Evolutionary conservation across 2,329 filamentous ascomycete genomes (phyloP), one percentile per base, ranked within the genome.

Genomic region (Scolecobasidium constrictum): DNA sequence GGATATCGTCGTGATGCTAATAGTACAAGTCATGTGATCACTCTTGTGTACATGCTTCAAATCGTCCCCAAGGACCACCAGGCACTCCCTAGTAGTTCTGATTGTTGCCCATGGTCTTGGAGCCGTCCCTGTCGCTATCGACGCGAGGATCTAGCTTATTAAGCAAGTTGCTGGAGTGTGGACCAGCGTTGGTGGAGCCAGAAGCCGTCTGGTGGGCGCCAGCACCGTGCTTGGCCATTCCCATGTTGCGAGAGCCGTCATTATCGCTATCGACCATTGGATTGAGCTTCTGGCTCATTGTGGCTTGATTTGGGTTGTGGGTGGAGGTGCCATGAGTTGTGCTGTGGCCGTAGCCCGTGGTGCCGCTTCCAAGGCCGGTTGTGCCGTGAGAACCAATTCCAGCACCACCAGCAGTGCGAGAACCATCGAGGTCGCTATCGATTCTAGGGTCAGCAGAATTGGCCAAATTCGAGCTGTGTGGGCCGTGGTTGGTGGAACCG

Each of bases 81-180:
- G 9, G 9, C n/a, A 9, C 9, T 31, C 9, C 26, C 16, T 36
- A 36, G 34, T 36, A 36, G 34, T 17, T 9, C 16, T 36, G 41
- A 5, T 18, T 12, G 9, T 41, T 16, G 13, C 55, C 56, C 22
- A 48, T 39, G 9, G 52, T 57, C 50, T 55, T 58, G 47, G 49
- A 53, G 9, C 56, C 56, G 38, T 61, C 56, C 7, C 54, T 51
- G 40, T 62, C 52, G 13, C 52, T 53, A 49, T 63, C 60, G 13
- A 63, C 59, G 17, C 57, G 52, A 11, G 59, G 59, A 36, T 62
- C 59, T 4, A 52, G 35, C 50, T 63, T 60, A 52, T 61, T 61
- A 28, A 57, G 12, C 20, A 61, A 5, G 42, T 61, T 46, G 42
- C 52, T 53, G 6, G 42, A 20, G 52, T 63, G 60, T 6, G 57